Evolutionary conservation across 306 rosid genomes (phyloP).

Genomic region (Macrotyloma uniflorum): DNA sequence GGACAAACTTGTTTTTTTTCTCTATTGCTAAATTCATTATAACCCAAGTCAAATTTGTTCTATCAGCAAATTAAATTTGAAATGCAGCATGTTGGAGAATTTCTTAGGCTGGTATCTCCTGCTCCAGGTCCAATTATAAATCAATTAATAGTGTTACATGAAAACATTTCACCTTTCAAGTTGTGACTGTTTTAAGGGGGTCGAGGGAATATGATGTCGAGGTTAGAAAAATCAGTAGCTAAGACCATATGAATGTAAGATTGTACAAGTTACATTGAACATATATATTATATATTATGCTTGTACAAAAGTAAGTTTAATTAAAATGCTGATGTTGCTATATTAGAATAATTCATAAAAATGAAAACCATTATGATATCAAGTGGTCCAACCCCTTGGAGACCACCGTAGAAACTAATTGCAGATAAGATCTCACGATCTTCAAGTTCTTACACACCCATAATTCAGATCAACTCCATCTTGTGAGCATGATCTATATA

Average conservation of each 20-base stretch:
- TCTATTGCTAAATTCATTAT: neutral
- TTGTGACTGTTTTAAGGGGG: neutral
- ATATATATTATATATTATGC: neutral
- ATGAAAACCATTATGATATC: neutral
- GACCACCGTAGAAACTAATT: neutral
- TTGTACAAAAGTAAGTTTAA: neutral
- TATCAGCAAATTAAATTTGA: neutral
- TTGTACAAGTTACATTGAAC: neutral
- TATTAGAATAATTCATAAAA: neutral
- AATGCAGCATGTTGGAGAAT: constrained; percentile 1
- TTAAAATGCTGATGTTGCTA: neutral
- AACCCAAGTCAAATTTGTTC: neutral
- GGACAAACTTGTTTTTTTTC: neutral
- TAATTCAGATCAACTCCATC: neutral
- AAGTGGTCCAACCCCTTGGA: constrained; percentile 1
- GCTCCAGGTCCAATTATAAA: neutral
- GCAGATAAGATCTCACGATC: neutral
- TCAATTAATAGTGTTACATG: neutral
- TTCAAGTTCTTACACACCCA: neutral
- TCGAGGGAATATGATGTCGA: neutral
- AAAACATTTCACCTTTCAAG: neutral
- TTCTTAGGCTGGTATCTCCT: neutral
- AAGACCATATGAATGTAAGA: neutral
- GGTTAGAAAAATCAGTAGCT: neutral
- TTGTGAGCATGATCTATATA: neutral